Percentiles rank a stretch among this genome's conserved stretches.
Conservation (phyloP, 2,329 filamentous ascomycete species). For the Aureobasidium pullulans region DNA sequence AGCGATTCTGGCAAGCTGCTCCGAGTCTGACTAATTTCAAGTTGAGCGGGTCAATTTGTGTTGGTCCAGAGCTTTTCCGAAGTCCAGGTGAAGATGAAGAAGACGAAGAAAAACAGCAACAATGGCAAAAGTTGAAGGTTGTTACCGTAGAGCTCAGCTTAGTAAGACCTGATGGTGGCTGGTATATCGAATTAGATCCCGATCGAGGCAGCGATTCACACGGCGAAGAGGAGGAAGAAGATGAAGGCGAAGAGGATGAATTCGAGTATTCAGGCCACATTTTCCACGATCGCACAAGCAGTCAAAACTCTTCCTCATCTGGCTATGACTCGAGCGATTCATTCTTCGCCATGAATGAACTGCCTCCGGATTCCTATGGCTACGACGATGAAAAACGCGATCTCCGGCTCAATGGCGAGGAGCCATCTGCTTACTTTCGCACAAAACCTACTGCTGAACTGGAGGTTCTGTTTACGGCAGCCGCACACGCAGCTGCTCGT, state of each 20-base stretch:
- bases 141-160: background rate
- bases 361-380: background rate
- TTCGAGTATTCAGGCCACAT: background rate
- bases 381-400: background rate
- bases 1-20: background rate
- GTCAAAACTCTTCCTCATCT: background rate
- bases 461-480: background rate
- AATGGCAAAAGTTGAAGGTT: background rate
- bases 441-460: background rate
- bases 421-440: background rate
- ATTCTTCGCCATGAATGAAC: background rate
- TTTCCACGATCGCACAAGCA: background rate
- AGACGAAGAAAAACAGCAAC: background rate
- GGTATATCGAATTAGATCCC: background rate
- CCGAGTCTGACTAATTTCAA: background rate
- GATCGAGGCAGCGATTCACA: background rate
- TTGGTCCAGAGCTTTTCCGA: background rate
- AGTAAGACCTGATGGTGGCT: slow-evolving; percentile 2
- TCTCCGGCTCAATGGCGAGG: background rate
- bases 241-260: background rate
- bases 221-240: background rate
- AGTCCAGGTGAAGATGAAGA: background rate
- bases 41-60: background rate
- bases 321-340: background rate
- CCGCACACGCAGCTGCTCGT: background rate